Conservation (phyloP, 805 yeast genomes). For the Wickerhamiella bombiphila region DNA sequence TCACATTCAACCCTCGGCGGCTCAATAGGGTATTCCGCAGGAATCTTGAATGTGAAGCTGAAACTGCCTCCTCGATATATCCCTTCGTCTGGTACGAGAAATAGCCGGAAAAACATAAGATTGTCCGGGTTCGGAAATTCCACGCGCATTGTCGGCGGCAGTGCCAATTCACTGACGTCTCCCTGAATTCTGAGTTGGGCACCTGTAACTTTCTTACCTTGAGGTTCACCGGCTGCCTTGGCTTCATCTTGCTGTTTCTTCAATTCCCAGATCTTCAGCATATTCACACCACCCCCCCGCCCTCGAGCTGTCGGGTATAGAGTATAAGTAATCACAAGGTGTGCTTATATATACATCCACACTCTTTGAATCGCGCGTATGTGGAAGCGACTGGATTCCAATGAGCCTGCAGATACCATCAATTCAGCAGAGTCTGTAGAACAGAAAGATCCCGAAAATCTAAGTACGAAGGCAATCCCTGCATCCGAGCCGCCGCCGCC, state of each 20-base stretch:
- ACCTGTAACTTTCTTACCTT: constrained; percentile 30
- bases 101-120: constrained; percentile 46
- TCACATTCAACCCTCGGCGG: constrained; percentile 73
- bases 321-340: too few relatives aligned
- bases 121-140: constrained; percentile 38
- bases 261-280: constrained; percentile 45
- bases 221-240: constrained; percentile 22
- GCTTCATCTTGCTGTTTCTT: constrained; percentile 42
- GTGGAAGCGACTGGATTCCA: too few relatives aligned
- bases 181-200: constrained; percentile 68
- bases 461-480: too few relatives aligned
- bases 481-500: too few relatives aligned
- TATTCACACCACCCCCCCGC: too few relatives aligned
- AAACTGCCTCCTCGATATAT: constrained; percentile 57
- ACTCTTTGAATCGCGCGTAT: too few relatives aligned
- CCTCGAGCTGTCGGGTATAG: too few relatives aligned
- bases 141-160: constrained; percentile 43
- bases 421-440: not conserved
- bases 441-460: too few relatives aligned
- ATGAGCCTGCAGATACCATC: too few relatives aligned
- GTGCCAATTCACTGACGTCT: constrained; percentile 51
- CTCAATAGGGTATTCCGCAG: constrained; percentile 73
- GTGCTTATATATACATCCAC: too few relatives aligned
- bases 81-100: constrained; percentile 57
- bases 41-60: constrained; percentile 48